Conservation (phyloP, 2,329 filamentous ascomycete species). For the Cordyceps cicadae region DNA sequence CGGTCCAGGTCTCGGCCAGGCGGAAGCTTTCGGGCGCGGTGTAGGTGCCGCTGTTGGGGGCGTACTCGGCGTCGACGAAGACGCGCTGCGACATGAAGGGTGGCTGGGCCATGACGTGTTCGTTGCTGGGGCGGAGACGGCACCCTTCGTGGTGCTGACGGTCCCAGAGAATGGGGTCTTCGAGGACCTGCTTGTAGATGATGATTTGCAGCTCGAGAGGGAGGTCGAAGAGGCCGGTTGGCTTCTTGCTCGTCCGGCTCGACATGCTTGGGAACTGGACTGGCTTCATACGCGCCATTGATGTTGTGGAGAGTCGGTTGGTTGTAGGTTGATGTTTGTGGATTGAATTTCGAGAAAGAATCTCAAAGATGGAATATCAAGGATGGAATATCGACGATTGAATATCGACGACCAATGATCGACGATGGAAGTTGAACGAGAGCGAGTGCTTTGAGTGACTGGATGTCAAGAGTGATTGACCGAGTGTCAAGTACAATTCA, state of each 20-base stretch:
- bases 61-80: background rate
- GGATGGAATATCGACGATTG: too few species aligned
- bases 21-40: background rate
- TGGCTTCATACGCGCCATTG: background rate
- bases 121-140: background rate
- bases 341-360: too few species aligned
- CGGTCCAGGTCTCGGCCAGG: background rate
- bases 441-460: too few species aligned
- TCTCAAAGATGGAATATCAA: too few species aligned
- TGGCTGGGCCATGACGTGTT: background rate
- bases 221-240: background rate
- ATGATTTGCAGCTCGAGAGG: background rate
- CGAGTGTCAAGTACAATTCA: too few species aligned
- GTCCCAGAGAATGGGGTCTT: background rate
- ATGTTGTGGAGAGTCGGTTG: too few species aligned
- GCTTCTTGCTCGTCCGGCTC: slow-evolving; percentile 13
- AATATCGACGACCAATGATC: too few species aligned
- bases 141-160: background rate
- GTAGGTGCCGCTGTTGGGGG: too few species aligned
- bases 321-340: too few species aligned
- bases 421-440: too few species aligned
- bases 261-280: too few species aligned
- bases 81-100: background rate
- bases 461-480: too few species aligned
- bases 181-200: background rate